Conservation (phyloP, 768 basidiomycete species). For the Russula sp. region DNA sequence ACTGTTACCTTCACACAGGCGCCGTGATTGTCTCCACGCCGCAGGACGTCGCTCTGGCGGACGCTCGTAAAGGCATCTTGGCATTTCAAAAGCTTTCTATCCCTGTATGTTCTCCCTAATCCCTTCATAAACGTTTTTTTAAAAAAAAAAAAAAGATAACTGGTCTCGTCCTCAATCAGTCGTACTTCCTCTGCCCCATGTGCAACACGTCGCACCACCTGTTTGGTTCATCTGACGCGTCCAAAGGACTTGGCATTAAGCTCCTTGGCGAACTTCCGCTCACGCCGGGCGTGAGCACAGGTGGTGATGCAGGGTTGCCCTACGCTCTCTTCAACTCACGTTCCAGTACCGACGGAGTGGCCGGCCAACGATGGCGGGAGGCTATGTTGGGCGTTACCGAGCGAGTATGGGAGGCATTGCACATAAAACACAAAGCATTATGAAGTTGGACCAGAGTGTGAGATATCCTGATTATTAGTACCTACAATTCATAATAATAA, state of each 20-base stretch:
- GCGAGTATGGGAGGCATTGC: constrained; percentile 29
- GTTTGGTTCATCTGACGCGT: constrained; percentile 62
- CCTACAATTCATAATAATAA: neutral
- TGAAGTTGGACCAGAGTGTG: neutral
- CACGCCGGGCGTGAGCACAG: constrained; percentile 62
- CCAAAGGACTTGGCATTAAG: constrained; percentile 49
- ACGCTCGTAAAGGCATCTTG: constrained; percentile 86
- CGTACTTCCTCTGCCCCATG: constrained; percentile 72
- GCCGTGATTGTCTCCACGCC: constrained; percentile 94
- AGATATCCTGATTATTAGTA: neutral
- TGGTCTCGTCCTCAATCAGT: constrained; percentile 84
- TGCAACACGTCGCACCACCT: constrained; percentile 60
- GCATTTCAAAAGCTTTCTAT: constrained; percentile 89
- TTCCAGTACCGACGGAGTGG: constrained; percentile 10
- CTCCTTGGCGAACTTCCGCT: constrained; percentile 81
- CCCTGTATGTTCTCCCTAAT: constrained; percentile 50
- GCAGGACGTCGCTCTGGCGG: constrained; percentile 87
- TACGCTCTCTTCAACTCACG: constrained; percentile 33
- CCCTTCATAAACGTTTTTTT: neutral
- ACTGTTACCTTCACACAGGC: constrained; percentile 40
- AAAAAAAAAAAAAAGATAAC: constrained; percentile 50
- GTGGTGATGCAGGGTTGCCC: constrained; percentile 65
- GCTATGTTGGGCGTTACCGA: constrained; percentile 30
- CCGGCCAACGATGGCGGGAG: constrained; percentile 24
- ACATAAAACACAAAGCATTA: neutral